These are phyloP conservation scores for Phalaenopsis aphrodite DNA, from an alignment of 106 monocot genomes.

Conservation along the genomic window DNA sequence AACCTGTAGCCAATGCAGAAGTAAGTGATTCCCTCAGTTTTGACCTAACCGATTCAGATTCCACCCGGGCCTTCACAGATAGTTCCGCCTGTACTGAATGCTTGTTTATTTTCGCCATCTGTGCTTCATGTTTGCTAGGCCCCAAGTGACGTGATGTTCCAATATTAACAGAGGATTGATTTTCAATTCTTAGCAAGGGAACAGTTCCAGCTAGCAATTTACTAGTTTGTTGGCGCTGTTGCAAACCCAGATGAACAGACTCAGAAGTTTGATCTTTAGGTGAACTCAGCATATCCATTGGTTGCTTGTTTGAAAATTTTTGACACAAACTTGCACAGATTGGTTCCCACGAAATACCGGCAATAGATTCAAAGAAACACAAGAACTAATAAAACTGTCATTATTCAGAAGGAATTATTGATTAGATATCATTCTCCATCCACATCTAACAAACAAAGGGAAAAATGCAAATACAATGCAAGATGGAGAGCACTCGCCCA, in stretches of 20 bases:
- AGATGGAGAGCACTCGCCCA: too few species aligned
- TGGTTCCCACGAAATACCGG: too few species aligned
- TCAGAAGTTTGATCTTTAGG: constrained; percentile 11
- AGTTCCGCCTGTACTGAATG: constrained; percentile 17
- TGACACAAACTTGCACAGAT: too few species aligned
- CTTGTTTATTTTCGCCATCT: constrained; percentile 33
- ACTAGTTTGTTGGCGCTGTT: constrained; percentile 12
- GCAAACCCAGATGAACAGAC: constrained; percentile 11
- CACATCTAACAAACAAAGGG: too few species aligned
- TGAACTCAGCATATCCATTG: constrained; percentile 14
- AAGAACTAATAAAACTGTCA: too few species aligned
- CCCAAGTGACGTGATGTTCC: constrained; percentile 13
- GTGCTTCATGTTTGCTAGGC: constrained; percentile 27
- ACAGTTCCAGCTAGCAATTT: constrained; percentile 6
- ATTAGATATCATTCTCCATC: too few species aligned
- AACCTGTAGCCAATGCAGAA: constrained; percentile 40
- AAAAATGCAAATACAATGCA: too few species aligned
- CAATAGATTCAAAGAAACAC: too few species aligned
- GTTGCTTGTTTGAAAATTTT: constrained; percentile 18
- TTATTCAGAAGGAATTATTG: too few species aligned
- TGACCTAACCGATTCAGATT: constrained; percentile 61
- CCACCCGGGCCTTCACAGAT: constrained; percentile 27
- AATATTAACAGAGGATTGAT: constrained; percentile 12
- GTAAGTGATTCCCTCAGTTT: constrained; percentile 69
- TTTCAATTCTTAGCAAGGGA: constrained; percentile 10